Percentiles rank a stretch among this genome's conserved stretches.
Evolutionary conservation across 768 basidiomycete species (phyloP).

Genomic region (Termitomyces sp.): DNA sequence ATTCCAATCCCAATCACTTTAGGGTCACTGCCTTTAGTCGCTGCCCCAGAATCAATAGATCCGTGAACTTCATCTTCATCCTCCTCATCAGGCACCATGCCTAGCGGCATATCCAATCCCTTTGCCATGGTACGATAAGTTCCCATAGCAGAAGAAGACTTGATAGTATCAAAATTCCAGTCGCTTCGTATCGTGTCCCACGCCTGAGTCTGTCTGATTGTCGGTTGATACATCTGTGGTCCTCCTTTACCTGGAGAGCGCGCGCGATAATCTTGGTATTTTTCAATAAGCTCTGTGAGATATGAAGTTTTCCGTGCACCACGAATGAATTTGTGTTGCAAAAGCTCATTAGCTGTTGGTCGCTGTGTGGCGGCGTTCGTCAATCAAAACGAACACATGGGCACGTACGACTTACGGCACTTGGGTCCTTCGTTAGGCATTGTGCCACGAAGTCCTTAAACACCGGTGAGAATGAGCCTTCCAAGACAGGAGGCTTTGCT

Average conservation of each 20-base stretch:
- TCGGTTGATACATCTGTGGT: conserved; percentile 52
- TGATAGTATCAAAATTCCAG: conserved; percentile 94
- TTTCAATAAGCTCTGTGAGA: conserved; percentile 85
- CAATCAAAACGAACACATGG: background rate
- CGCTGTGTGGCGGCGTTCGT: conserved; percentile 52
- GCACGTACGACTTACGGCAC: conserved; percentile 47
- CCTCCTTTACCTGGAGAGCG: conserved; percentile 60
- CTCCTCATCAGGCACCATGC: conserved; percentile 59
- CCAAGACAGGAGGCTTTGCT: conserved; percentile 88
- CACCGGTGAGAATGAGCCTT: conserved; percentile 76
- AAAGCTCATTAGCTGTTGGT: conserved; percentile 86
- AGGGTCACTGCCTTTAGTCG: conserved; percentile 65
- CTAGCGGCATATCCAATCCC: conserved; percentile 56
- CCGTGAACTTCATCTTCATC: conserved; percentile 41
- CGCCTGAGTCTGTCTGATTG: conserved; percentile 53
- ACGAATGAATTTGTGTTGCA: conserved; percentile 92
- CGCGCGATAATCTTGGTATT: conserved; percentile 75
- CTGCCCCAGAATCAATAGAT: conserved; percentile 61
- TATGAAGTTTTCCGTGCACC: conserved; percentile 79
- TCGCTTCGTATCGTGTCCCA: conserved; percentile 91
- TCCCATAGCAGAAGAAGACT: conserved; percentile 70
- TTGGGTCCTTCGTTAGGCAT: conserved; percentile 93
- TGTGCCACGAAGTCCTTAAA: conserved; percentile 93
- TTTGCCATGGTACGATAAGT: conserved; percentile 72
- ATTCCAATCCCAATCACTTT: conserved; percentile 42